Percentiles rank a stretch among this genome's conserved stretches.
These are phyloP conservation scores for Tricholoma sp. DNA, from an alignment of 768 basidiomycete species.

Conservation along the genomic window DNA sequence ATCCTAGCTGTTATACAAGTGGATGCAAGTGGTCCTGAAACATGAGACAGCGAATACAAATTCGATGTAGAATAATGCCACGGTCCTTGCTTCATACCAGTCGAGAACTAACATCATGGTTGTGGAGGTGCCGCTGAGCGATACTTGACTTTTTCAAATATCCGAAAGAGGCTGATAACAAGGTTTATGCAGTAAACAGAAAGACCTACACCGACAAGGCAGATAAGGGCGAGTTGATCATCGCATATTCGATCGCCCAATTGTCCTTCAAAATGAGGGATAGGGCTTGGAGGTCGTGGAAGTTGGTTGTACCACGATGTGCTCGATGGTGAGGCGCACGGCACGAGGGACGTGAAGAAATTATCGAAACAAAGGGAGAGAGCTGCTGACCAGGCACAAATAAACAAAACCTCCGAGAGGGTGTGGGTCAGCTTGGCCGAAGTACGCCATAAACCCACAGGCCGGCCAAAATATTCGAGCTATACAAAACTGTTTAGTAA, in stretches of 20 bases:
- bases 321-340: constrained; percentile 57
- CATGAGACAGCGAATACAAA: background rate
- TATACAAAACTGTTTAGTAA: constrained; percentile 24
- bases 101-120: background rate
- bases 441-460: constrained; percentile 88
- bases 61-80: background rate
- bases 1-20: background rate
- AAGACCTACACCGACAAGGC: constrained; percentile 71
- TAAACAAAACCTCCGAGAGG: constrained; percentile 82
- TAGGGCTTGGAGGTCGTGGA: constrained; percentile 42
- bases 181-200: constrained; percentile 81
- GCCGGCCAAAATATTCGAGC: constrained; percentile 92
- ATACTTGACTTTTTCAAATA: constrained; percentile 87
- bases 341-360: constrained; percentile 81
- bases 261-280: constrained; percentile 38
- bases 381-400: constrained; percentile 91
- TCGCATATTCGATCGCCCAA: constrained; percentile 63
- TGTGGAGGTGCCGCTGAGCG: constrained; percentile 34
- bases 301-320: constrained; percentile 74
- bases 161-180: constrained; percentile 78
- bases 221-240: constrained; percentile 71
- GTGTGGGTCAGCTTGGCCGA: constrained; percentile 85
- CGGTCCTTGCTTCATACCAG: background rate
- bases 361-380: constrained; percentile 89
- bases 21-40: background rate